These are phyloP conservation scores for Sugiyamaella japonica DNA, from an alignment of 1,139 yeast genomes.

Conservation along the genomic window DNA sequence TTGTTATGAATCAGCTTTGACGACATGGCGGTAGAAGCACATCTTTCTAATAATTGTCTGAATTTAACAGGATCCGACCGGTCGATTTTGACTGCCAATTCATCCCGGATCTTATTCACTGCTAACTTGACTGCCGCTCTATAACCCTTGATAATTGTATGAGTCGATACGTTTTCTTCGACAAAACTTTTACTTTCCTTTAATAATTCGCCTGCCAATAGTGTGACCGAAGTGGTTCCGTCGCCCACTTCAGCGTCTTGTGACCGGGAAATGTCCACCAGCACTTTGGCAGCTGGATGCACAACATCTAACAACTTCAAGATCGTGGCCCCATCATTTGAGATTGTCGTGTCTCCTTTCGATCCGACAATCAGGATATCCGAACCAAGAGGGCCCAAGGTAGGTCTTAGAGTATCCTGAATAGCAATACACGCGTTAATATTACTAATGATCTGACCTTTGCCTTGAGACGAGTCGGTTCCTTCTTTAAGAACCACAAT, in stretches of 20 bases:
- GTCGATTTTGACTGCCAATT: slow-evolving; percentile 67
- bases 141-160: slow-evolving; percentile 83
- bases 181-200: slow-evolving; percentile 87
- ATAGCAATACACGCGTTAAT: slow-evolving; percentile 97
- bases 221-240: slow-evolving; percentile 95
- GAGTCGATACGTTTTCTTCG: slow-evolving; percentile 94
- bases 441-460: slow-evolving; percentile 90
- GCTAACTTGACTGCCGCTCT: slow-evolving; percentile 81
- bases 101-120: slow-evolving; percentile 60
- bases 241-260: slow-evolving; percentile 99
- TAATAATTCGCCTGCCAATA: slow-evolving; percentile 90
- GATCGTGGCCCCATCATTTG: slow-evolving; percentile 98
- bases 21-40: slow-evolving; percentile 97
- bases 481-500: slow-evolving; percentile 97
- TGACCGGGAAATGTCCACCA: slow-evolving; percentile 92
- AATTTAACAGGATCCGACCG: slow-evolving; percentile 49
- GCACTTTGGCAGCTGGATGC: slow-evolving; percentile 95
- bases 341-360: slow-evolving; percentile 85
- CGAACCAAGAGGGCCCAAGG: slow-evolving; percentile 96
- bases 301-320: slow-evolving; percentile 89
- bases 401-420: slow-evolving; percentile 92
- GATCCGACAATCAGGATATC: slow-evolving; percentile 85
- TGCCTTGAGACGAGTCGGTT: slow-evolving; percentile 94
- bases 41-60: slow-evolving; percentile 78
- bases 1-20: slow-evolving; percentile 88